Evolutionary conservation across 2,329 filamentous ascomycete genomes (phyloP).

Genomic region (Talaromyces piceae): DNA sequence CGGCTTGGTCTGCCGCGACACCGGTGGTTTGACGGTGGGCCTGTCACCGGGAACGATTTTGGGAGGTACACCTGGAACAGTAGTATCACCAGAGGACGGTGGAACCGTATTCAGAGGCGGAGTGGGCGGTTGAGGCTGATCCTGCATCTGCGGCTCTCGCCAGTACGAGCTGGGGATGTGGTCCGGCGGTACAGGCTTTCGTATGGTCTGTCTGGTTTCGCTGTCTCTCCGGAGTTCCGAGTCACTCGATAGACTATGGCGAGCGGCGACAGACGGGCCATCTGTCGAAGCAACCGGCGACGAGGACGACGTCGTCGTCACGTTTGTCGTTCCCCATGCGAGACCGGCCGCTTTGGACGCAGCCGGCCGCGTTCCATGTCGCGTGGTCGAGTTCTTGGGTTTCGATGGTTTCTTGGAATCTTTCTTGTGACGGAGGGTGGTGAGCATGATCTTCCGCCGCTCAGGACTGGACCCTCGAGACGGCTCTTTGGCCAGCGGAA

Average conservation of each 20-base stretch:
- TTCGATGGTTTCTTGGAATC: conserved; percentile 35
- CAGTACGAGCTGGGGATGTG: conserved; percentile 13
- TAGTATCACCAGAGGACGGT: conserved; percentile 1
- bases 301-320: no score
- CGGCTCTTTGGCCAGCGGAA: conserved; percentile 31
- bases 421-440: conserved; percentile 44
- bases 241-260: conserved; percentile 21
- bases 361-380: conserved; percentile 46
- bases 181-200: conserved; percentile 11
- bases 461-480: conserved; percentile 57
- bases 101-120: background rate
- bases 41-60: background rate
- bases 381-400: conserved; percentile 38
- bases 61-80: conserved; percentile 10
- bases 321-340: conserved; percentile 49
- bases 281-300: conserved; percentile 15
- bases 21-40: conserved; percentile 1
- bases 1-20: conserved; percentile 27
- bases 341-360: conserved; percentile 57
- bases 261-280: conserved; percentile 14
- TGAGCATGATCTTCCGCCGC: conserved; percentile 51
- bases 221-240: conserved; percentile 11
- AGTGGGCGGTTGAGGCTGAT: conserved; percentile 3
- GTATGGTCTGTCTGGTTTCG: background rate
- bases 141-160: conserved; percentile 11